Evolutionary conservation across 768 basidiomycete species (phyloP).

Genomic region (Tulasnella sp.): DNA sequence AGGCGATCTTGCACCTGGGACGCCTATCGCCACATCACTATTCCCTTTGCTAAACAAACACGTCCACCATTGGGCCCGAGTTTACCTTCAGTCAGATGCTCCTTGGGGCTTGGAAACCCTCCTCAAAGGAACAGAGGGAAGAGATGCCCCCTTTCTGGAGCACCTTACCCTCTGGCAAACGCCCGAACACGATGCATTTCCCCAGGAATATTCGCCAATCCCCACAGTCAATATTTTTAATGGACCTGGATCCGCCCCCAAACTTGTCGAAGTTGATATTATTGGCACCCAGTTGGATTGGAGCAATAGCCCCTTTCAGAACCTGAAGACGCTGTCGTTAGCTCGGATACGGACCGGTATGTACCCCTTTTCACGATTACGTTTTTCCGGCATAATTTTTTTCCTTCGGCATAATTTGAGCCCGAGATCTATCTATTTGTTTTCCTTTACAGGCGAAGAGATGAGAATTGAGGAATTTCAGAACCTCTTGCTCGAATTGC

Average conservation of each 20-base stretch:
- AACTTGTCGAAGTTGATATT: neutral
- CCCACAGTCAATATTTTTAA: neutral
- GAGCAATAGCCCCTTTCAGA: neutral
- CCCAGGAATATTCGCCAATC: too few relatives aligned
- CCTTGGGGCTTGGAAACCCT: neutral
- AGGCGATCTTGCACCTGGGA: neutral
- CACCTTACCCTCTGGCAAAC: neutral
- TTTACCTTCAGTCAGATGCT: neutral
- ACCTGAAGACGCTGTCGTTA: neutral
- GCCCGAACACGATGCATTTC: too few relatives aligned
- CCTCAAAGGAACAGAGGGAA: neutral
- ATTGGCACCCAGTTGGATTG: neutral
- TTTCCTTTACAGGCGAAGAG: neutral
- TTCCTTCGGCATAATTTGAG: neutral
- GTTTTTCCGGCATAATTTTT: too few relatives aligned
- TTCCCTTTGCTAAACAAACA: neutral
- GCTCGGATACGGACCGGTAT: neutral
- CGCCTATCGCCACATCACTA: neutral
- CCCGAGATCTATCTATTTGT: neutral
- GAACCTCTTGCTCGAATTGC: neutral
- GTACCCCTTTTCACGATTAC: neutral
- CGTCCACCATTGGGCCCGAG: neutral
- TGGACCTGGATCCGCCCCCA: neutral
- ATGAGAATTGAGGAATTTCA: neutral
- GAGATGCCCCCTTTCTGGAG: neutral